These are phyloP conservation scores for Pleodorina starrii DNA, from an alignment of 139 green algal species.

Conservation along the genomic window DNA sequence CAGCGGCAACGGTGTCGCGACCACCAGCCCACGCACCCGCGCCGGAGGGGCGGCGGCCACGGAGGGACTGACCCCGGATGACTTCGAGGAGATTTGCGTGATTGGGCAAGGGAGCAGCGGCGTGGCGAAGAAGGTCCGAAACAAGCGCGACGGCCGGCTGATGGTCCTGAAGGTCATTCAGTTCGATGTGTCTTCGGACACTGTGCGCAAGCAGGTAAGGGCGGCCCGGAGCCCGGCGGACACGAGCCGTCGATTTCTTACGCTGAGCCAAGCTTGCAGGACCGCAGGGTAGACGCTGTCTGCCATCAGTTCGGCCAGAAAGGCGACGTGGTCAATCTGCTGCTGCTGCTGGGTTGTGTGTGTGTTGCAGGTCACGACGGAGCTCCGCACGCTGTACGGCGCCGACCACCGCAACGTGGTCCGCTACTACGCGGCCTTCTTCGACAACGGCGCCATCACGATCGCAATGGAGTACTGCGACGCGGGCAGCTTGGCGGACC, in stretches of 20 bases:
- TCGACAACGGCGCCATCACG: conserved; percentile 75
- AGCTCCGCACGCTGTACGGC: conserved; percentile 73
- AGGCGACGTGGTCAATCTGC: too few species aligned
- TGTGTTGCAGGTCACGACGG: conserved; percentile 72
- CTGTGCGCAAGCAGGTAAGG: conserved; percentile 69
- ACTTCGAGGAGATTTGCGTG: conserved; percentile 70
- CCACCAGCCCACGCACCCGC: background rate
- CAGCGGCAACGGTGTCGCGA: conserved; percentile 20
- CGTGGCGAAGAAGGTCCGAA: conserved; percentile 75
- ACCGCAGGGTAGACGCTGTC: too few species aligned
- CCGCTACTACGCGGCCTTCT: conserved; percentile 66
- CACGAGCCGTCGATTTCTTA: too few species aligned
- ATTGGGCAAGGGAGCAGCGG: conserved; percentile 77
- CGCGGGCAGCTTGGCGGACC: conserved; percentile 86
- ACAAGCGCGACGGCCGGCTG: conserved; percentile 49
- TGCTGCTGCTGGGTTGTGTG: too few species aligned
- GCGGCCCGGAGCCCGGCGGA: background rate
- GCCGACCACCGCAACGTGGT: conserved; percentile 67
- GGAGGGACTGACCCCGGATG: conserved; percentile 57
- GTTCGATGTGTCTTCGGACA: conserved; percentile 73
- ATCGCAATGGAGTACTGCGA: conserved; percentile 97
- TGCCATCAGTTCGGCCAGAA: too few species aligned
- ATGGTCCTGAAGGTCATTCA: conserved; percentile 81
- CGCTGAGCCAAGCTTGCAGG: too few species aligned
- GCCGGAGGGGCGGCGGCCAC: background rate